Evolutionary conservation across 192 early-diverging fungal genomes (phyloP).

Genomic region (Linnemannia hyalina): DNA sequence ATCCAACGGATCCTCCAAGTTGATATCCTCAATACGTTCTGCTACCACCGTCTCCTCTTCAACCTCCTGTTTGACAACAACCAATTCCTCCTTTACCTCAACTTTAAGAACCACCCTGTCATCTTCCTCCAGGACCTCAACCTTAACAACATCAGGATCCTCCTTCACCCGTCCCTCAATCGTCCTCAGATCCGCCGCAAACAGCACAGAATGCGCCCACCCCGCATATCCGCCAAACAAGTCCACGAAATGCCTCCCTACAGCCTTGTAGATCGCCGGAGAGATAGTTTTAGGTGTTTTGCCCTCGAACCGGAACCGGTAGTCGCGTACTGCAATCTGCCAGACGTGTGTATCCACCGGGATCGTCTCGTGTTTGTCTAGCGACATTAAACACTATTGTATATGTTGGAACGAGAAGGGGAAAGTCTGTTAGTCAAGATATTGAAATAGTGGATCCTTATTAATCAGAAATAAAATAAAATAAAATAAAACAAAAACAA

Average conservation of each 20-base stretch:
- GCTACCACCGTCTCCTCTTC: not conserved
- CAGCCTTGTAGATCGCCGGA: constrained; percentile 72
- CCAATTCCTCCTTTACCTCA: not conserved
- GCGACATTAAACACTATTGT: constrained; percentile 80
- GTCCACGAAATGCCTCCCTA: constrained; percentile 77
- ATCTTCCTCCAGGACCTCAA: not conserved
- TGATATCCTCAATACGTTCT: constrained; percentile 10
- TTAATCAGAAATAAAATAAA: not conserved
- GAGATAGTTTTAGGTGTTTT: constrained; percentile 74
- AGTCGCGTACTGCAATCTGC: constrained; percentile 91
- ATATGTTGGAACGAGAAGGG: not conserved
- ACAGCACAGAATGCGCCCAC: constrained; percentile 81
- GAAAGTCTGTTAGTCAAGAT: not conserved
- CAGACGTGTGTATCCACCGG: constrained; percentile 98
- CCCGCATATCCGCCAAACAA: constrained; percentile 87
- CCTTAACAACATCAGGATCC: constrained; percentile 5
- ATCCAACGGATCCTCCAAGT: constrained; percentile 12
- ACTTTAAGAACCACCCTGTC: not conserved
- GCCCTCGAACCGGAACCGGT: constrained; percentile 66
- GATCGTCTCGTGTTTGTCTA: constrained; percentile 85
- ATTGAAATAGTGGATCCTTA: not conserved
- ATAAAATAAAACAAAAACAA: not conserved
- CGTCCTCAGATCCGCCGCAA: constrained; percentile 58
- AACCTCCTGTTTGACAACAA: not conserved
- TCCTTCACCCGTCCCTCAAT: constrained; percentile 57